Evolutionary conservation across 495 filamentous ascomycete genomes (phyloP), one percentile per base, ranked within the genome.

Genomic region (Cryomyces antarcticus): DNA sequence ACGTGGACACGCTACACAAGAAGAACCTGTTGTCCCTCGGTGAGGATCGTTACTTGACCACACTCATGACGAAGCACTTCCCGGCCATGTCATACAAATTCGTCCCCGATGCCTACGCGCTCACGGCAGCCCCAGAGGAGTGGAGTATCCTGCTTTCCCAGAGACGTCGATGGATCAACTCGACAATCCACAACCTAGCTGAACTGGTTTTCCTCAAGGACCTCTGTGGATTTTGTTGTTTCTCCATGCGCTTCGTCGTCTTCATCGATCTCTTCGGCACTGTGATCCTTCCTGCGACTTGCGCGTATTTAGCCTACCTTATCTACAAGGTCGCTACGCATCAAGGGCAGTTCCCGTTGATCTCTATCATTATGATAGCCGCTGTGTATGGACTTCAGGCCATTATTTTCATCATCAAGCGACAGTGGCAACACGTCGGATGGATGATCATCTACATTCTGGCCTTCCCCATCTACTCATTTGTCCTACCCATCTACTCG

Each of bases 101-200:
- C 56, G 82, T 89, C 55, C 86, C 83, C 68, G 65, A 68, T 39
- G 83, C 87, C 12, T 82, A 95, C 57, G 89, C 89, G 11, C 93
- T 82, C 80, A 99, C 89, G 7, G 81, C 94, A 48, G 89, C 89
- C 9, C 89, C 89, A 1, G 92, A 96, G 52, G 81, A 75, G 46
- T 96, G 84, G 77, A 65, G 69, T 24, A 82, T 99, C 37, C 93
- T 99, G 71, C 67, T 99, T 52, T 99, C 89, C 7, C 89, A 99
- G 59, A 85, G 89, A 63, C 87, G 89, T 61, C 79, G 89, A 55
- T 97, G 89, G 89, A 99, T 99, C 61, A 99, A 99, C 64, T 95
- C 88, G 30, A 99, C 89, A 3, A 80, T 99, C 17, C 89, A 99
- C 68, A 99, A 99, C 59, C 68, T 99, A 48, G 80, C 89, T 49